phyloP scores from a whole-genome alignment of 2,329 filamentous ascomycete genomes.

The Penicillium sp. region DNA sequence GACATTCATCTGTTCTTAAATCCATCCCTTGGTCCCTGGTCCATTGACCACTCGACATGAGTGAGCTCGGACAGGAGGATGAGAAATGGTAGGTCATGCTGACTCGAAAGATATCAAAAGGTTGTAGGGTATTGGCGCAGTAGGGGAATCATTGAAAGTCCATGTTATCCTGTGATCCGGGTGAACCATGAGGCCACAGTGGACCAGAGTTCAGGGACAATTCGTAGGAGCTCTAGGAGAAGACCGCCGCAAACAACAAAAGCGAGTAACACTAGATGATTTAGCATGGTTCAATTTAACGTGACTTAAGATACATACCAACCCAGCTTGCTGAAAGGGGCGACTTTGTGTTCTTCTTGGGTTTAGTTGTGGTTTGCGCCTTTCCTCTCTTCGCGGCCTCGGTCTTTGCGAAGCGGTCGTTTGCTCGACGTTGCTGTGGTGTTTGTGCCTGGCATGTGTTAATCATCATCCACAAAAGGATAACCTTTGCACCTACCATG shows the following conservation, averaged over 20 bases:
- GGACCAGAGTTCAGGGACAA: conserved; percentile 43
- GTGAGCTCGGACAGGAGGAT: background rate
- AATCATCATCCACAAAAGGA: background rate
- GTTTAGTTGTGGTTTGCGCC: conserved; percentile 43
- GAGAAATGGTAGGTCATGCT: background rate
- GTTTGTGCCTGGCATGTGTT: conserved; percentile 55
- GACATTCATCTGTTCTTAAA: background rate
- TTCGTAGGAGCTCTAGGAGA: conserved; percentile 55
- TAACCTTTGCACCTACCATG: background rate
- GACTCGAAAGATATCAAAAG: background rate
- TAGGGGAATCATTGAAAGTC: background rate
- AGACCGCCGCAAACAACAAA: conserved; percentile 63
- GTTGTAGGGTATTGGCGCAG: conserved; percentile 15
- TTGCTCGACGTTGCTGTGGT: conserved; percentile 63
- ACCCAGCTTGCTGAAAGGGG: conserved; percentile 59
- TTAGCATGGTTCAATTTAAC: conserved; percentile 12
- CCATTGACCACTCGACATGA: background rate
- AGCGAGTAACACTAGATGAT: conserved; percentile 53
- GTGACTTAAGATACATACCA: conserved; percentile 47
- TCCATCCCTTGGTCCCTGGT: background rate
- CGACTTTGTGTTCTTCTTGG: conserved; percentile 51
- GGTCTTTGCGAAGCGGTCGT: conserved; percentile 58
- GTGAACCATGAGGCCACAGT: conserved; percentile 29
- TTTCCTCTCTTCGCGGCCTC: conserved; percentile 62
- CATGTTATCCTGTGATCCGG: conserved; percentile 20